These are phyloP conservation scores for Thinopyrum elongatum DNA, from an alignment of 176 grass and related monocot genomes.

Conservation along the genomic window DNA sequence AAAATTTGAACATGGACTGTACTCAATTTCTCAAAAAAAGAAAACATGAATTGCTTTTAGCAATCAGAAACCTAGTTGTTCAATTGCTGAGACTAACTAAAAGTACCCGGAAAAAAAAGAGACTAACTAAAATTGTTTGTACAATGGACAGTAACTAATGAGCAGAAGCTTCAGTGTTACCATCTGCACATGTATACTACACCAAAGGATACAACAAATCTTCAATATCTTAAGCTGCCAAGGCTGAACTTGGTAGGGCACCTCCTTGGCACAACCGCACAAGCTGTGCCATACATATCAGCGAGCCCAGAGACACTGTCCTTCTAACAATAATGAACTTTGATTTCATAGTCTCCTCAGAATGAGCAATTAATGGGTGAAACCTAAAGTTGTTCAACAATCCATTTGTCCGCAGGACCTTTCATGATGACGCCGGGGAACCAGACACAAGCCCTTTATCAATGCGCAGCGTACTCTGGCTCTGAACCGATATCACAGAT, in stretches of 20 bases:
- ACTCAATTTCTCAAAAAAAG: neutral
- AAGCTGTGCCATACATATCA: constrained; percentile 32
- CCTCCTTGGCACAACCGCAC: neutral
- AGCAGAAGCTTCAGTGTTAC: neutral
- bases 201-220: neutral
- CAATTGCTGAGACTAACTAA: neutral
- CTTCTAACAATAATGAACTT: neutral
- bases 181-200: neutral
- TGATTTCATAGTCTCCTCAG: neutral
- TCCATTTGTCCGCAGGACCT: constrained; percentile 24
- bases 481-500: neutral
- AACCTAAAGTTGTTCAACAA: neutral
- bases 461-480: constrained; percentile 1
- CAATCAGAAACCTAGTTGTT: neutral
- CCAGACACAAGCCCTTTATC: neutral
- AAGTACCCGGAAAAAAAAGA: too few species aligned
- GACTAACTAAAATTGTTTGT: neutral
- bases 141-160: neutral
- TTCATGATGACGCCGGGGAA: constrained; percentile 33
- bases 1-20: neutral
- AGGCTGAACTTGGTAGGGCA: neutral
- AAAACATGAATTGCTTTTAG: neutral
- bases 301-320: constrained; percentile 24
- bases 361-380: neutral
- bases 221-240: neutral